Evolutionary conservation across 108 stramenopile species (phyloP).

Genomic region (Nannochloropsis oceanica): DNA sequence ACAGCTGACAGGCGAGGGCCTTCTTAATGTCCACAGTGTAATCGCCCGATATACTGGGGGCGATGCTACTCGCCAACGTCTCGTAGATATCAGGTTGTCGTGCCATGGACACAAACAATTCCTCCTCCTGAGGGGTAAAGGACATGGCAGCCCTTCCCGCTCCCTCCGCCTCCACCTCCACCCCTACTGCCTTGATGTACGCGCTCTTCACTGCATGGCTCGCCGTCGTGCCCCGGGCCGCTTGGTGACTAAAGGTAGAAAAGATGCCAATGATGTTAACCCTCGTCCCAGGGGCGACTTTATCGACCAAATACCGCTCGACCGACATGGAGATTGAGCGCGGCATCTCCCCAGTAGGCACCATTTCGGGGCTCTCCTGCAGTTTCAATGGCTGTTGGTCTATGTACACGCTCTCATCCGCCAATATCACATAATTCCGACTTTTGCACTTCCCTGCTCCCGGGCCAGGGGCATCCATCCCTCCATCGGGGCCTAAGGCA

Average conservation of each 20-base stretch:
- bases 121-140: slow-evolving; percentile 88
- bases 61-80: slow-evolving; percentile 61
- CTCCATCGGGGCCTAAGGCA: slow-evolving; percentile 41
- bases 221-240: slow-evolving; percentile 28
- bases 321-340: slow-evolving; percentile 70
- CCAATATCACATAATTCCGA: slow-evolving; percentile 65
- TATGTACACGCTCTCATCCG: slow-evolving; percentile 73
- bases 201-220: slow-evolving; percentile 19
- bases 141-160: slow-evolving; percentile 47
- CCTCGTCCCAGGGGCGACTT: slow-evolving; percentile 81
- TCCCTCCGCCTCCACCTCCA: slow-evolving; percentile 57
- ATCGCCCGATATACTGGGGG: slow-evolving; percentile 80
- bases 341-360: slow-evolving; percentile 76
- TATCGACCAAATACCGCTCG: slow-evolving; percentile 76
- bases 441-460: slow-evolving; percentile 27
- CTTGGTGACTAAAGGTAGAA: slow-evolving; percentile 34
- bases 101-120: slow-evolving; percentile 63
- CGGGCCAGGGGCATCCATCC: neutral
- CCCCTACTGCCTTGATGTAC: slow-evolving; percentile 76
- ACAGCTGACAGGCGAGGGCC: slow-evolving; percentile 76
- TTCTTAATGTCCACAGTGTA: slow-evolving; percentile 97
- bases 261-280: slow-evolving; percentile 78
- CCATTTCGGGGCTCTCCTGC: slow-evolving; percentile 69
- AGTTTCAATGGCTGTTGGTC: slow-evolving; percentile 93
- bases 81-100: slow-evolving; percentile 69